These are phyloP conservation scores for Zychaea mexicana DNA, from an alignment of 371 early-diverging fungal genomes.

Conservation along the genomic window DNA sequence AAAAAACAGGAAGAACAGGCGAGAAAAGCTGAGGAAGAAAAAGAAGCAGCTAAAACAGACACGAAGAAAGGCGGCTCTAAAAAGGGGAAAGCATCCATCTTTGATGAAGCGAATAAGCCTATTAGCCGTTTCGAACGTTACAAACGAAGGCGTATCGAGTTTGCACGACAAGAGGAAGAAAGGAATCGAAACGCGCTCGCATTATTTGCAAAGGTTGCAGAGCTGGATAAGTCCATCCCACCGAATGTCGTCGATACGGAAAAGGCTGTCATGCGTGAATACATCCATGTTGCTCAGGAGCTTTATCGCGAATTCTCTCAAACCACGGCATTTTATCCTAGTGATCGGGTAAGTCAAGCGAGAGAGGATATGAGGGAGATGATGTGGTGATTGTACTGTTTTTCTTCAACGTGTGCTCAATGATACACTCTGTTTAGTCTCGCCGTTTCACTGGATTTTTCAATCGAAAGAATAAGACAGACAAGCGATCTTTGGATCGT, in stretches of 20 bases:
- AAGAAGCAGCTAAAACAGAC: neutral
- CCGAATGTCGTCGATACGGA: slow-evolving; percentile 22
- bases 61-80: slow-evolving; percentile 3
- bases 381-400: neutral
- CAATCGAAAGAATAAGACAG: neutral
- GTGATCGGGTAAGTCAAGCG: slow-evolving; percentile 31
- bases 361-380: no score
- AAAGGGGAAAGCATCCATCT: slow-evolving; percentile 23
- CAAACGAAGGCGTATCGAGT: slow-evolving; percentile 4
- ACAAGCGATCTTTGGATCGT: slow-evolving; percentile 2
- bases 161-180: slow-evolving; percentile 23
- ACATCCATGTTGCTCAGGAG: slow-evolving; percentile 50
- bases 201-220: slow-evolving; percentile 31
- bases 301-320: slow-evolving; percentile 52
- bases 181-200: slow-evolving; percentile 3
- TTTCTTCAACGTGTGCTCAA: neutral
- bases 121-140: slow-evolving; percentile 5
- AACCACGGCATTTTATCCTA: slow-evolving; percentile 61
- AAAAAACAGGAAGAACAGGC: slow-evolving; percentile 6
- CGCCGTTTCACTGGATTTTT: neutral
- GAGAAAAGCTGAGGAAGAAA: slow-evolving; percentile 2
- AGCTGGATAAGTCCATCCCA: slow-evolving; percentile 34
- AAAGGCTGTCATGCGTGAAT: slow-evolving; percentile 42
- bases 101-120: slow-evolving; percentile 22
- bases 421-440: neutral